These are phyloP conservation scores for Neoscytalidium dimidiatum DNA, from an alignment of 2,329 filamentous ascomycete species.

Conservation along the genomic window DNA sequence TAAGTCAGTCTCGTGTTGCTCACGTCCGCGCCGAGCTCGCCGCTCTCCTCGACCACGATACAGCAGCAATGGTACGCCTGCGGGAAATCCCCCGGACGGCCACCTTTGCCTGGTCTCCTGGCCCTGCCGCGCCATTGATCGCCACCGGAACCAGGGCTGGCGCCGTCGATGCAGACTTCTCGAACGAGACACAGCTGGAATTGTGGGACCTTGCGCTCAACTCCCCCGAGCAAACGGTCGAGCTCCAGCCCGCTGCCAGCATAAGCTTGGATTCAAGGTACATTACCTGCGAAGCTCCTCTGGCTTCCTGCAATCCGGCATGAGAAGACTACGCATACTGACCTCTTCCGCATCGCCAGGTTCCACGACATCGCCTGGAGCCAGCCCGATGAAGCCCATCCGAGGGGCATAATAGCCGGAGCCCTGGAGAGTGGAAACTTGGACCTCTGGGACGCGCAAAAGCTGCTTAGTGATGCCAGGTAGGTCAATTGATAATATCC, in stretches of 20 bases:
- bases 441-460: conserved; percentile 88
- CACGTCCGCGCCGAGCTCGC: conserved; percentile 8
- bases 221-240: conserved; percentile 70
- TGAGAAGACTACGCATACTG: not conserved
- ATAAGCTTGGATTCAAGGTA: conserved; percentile 90
- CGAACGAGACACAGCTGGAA: conserved; percentile 93
- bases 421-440: conserved; percentile 93
- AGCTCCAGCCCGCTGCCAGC: conserved; percentile 82
- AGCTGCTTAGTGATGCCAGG: conserved; percentile 57
- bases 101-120: conserved; percentile 95
- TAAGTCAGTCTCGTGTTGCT: not conserved
- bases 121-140: conserved; percentile 74
- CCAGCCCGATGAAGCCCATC: conserved; percentile 73
- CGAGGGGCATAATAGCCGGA: conserved; percentile 88
- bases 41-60: conserved; percentile 23
- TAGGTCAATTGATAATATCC: conserved; percentile 27
- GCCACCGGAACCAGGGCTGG: conserved; percentile 94
- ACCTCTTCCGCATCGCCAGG: conserved; percentile 49
- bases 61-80: conserved; percentile 80
- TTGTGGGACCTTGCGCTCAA: conserved; percentile 92
- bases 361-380: conserved; percentile 99
- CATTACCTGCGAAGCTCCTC: not conserved
- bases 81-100: conserved; percentile 96
- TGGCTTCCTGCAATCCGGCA: not conserved
- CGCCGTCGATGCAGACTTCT: conserved; percentile 95